phyloP scores from a whole-genome alignment of 2,329 filamentous ascomycete genomes.

The Nothopassalora personata region DNA sequence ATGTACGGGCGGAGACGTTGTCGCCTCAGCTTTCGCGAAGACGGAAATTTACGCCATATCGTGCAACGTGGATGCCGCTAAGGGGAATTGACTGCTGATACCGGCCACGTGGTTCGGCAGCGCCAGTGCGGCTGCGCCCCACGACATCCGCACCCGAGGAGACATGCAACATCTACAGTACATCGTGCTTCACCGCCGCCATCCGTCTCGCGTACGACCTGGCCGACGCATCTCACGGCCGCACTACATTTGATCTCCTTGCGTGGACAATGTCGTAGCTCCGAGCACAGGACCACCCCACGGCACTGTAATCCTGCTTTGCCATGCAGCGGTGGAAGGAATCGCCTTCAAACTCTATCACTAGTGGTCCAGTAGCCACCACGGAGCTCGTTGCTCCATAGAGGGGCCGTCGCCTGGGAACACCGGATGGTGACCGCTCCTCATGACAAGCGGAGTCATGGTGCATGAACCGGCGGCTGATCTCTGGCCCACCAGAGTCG shows the following conservation, averaged over 20 bases:
- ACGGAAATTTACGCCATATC: not conserved
- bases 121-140: not conserved
- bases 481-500: not conserved
- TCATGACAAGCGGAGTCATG: not conserved
- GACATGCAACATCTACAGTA: not conserved
- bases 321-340: not conserved
- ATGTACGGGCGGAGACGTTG: not conserved
- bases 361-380: not conserved
- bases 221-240: not conserved
- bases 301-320: not conserved
- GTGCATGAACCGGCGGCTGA: not conserved
- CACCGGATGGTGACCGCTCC: not conserved
- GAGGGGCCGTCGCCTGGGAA: not conserved
- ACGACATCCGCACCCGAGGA: not conserved
- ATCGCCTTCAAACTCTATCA: not conserved
- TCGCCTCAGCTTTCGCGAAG: not conserved
- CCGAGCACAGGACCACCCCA: constrained; percentile 1
- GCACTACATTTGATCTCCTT: not conserved
- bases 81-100: not conserved
- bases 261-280: not conserved
- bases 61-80: not conserved
- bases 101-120: not conserved
- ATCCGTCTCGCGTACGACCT: not conserved
- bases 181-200: not conserved
- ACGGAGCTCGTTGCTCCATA: not conserved